Base-by-base conservation (phyloP, 2,329 filamentous ascomycete genomes). In the Diaporthe ampelina region DNA sequence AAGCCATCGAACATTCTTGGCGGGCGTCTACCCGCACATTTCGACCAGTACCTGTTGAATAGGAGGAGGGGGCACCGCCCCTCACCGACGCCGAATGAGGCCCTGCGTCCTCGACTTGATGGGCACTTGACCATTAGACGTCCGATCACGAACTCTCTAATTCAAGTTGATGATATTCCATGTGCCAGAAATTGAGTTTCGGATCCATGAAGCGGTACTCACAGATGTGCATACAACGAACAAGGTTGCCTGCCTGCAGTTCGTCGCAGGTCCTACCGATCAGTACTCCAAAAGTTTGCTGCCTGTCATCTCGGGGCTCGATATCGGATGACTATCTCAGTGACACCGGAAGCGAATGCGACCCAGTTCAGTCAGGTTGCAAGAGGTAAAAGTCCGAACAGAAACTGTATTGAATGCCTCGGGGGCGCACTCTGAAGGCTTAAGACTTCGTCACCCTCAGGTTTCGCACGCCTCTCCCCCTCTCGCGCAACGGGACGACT, bases 241-340 rank as follows among this genome's bases (percentile, higher is more conserved):
- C 79, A 82, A 80, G 78, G 79, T 76, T 80, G 78, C 24, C 58
- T 32, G 35, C 63, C 59, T 43, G 57, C 63, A 40, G 21, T 50
- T 43, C 58, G 24, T 24, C 35, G 21, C 43, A 40, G 61, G 32
- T 43, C 52, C 37, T 50, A 78, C 77, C 78, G 78, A 79, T 48
- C 43, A 50, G 29, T 37, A 8, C 43, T 40, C 29, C 56, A 21
- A 52, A 71, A 48, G 40, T 29, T 52, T 71, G 69, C 45, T 29
- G 40, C 32, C 40, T 50, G 48, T 52, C 37, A 61, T 40, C 52
- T 35, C 52, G 72, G 40, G n/a, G 57, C 52, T 67, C 57, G 70
- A 29, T 45, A 56, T 59, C 50, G 52, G 45, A 68, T 45, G 52
- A 24, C 48, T 26, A 37, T 58, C 24, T 50, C 56, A 21, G 45